Base-by-base conservation (phyloP, 2,329 filamentous ascomycete species). In the Pleomassaria siparia region DNA sequence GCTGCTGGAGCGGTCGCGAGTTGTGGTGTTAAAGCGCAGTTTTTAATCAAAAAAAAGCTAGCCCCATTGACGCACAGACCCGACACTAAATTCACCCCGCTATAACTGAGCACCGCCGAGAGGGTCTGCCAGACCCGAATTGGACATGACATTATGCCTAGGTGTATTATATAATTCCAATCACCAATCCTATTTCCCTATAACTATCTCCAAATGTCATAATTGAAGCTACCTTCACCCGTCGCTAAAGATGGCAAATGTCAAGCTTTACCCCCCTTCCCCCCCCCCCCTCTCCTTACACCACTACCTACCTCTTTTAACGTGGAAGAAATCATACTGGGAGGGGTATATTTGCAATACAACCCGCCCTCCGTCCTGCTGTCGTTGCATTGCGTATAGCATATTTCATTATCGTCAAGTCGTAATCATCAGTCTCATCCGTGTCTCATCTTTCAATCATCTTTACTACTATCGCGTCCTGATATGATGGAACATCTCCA, bases 321-420 rank as follows among this genome's bases (percentile, higher is more conserved):
- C n/a, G n/a, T n/a, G n/a, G 37, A 40, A 40, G 37, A 40, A 29
- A 28, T 28, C 22, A 40, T 40, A 40, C 25, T 39, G 56, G 63
- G 62, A 61, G 57, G 66, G 65, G 62, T 69, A 64, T 63, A 59
- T 46, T 51, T 59, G 53, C 56, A 62, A 62, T 59, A 60, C 54
- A 64, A 41, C 50, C 54, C 53, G 46, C 56, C 60, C 57, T 60
- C 58, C 58, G 44, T 60, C 60, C 50, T 65, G 45, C 46, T 56
- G 32, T 64, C 62, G 47, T 63, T 28, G 46, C 54, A 15, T 5
- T 25, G 13, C 37, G 26, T 46, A 2, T 18, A 24, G 30, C 21
- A 32, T 42, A 37, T 10, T n/a, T 36, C 40, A 18, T 46, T 36
- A 44, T 63, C 60, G 44, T 68, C 33, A 53, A 45, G 26, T 59